Percentiles rank a stretch among this genome's conserved stretches.
Evolutionary conservation across 2,329 filamentous ascomycete genomes (phyloP).

Genomic region (Ophiostoma quercus): DNA sequence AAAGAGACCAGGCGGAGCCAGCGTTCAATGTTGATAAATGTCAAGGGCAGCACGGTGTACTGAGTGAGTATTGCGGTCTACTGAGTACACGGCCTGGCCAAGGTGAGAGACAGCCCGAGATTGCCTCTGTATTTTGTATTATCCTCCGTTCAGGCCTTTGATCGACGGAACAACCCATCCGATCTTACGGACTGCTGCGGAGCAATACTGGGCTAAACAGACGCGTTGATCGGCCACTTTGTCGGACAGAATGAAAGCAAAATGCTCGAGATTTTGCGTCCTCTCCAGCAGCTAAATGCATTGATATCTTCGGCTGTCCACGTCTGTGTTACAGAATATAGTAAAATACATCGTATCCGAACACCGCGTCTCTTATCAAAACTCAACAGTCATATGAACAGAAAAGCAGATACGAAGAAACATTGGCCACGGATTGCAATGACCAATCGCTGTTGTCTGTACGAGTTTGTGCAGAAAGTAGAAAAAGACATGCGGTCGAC

Average conservation of each 20-base stretch:
- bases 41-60: not conserved
- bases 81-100: not conserved
- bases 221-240: not conserved
- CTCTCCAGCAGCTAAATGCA: not conserved
- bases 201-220: not conserved
- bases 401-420: not conserved
- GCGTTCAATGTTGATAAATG: not conserved
- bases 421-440: not conserved
- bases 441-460: slow-evolving; percentile 1
- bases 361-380: not conserved
- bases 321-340: not conserved
- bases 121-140: not conserved
- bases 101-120: not conserved
- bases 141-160: not conserved
- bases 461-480: slow-evolving; percentile 1
- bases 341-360: not conserved
- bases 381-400: not conserved
- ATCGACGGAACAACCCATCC: slow-evolving; percentile 5
- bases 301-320: not conserved
- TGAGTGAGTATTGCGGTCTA: too few species aligned
- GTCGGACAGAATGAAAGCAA: not conserved
- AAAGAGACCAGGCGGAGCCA: not conserved
- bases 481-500: not conserved
- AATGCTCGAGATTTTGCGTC: not conserved
- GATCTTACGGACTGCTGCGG: slow-evolving; percentile 1